Evolutionary conservation across 768 basidiomycete species (phyloP), one percentile per base, ranked within the genome.

Genomic region (Mycena rebaudengoi): DNA sequence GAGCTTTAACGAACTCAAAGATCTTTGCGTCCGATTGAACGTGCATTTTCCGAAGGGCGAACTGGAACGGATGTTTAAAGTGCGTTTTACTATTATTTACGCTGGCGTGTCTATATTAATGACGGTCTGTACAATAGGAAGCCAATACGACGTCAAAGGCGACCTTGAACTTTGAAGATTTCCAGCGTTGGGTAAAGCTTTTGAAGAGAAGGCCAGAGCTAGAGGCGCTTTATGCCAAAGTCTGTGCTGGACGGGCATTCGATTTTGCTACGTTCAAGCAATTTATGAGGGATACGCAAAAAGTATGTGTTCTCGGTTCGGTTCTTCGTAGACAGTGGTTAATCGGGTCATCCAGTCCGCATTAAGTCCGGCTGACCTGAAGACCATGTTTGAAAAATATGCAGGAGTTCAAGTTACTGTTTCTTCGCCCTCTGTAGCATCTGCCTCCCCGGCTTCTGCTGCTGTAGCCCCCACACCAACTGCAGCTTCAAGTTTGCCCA

Each of bases 201-300:
- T 79, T 91, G 53, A 91, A 91, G 67, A 78, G 81, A 11, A 82
- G 92, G 23, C 85, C 86, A 0, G 91, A 93, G 57, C 70, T 93
- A 4, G 83, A 87, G 49, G 69, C 76, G 1, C 72, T 92, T 11
- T 85, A 83, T 74, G 69, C 67, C 35, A 65, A 52, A 20, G 25
- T 70, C 14, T 49, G 48, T 12, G 62, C 48, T 5, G 60, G 60
- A 11, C 51, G 48, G n/a, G n/a, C 59, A 4, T 65, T 73, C 26
- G 60, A 69, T 43, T 65, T 68, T 20, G 7, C 65, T 20, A 53
- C 62, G 10, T 73, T 73, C 43, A 65, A 67, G 54, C 64, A 54
- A 20, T 73, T 73, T 43, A 71, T 73, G 71, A 61, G 52, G 21
- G 56, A 66, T 0, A 65, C 65, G 18, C 72, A 73, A 50, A 63